Percentiles rank a stretch among this genome's conserved stretches.
These are phyloP conservation scores for Aspergillus biplanus DNA, from an alignment of 495 filamentous ascomycete genomes.

Conservation along the genomic window DNA sequence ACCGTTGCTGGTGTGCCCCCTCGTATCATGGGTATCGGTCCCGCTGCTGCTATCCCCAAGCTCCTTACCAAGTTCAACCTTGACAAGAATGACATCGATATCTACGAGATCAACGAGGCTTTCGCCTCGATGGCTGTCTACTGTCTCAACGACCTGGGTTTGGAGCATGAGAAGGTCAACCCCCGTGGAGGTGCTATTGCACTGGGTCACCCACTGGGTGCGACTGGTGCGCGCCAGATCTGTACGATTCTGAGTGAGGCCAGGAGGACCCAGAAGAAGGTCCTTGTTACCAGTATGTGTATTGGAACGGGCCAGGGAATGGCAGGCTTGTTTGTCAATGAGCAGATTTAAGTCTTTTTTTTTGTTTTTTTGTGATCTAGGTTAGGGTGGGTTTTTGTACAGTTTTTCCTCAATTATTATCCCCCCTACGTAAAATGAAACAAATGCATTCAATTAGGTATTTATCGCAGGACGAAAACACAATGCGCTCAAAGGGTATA, in stretches of 20 bases:
- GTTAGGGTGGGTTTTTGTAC: neutral
- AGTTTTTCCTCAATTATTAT: neutral
- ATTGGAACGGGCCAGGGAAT: conserved; percentile 85
- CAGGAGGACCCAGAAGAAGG: conserved; percentile 77
- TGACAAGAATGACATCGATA: conserved; percentile 79
- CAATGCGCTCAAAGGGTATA: neutral
- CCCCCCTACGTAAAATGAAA: neutral
- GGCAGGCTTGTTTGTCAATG: conserved; percentile 85
- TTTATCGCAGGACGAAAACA: neutral
- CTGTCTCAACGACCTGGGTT: conserved; percentile 74
- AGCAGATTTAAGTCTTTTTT: conserved; percentile 53
- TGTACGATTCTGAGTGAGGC: conserved; percentile 84
- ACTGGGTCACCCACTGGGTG: conserved; percentile 80
- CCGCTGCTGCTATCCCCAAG: conserved; percentile 93
- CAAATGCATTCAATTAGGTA: neutral
- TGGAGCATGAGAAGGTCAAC: conserved; percentile 88
- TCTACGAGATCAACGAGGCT: conserved; percentile 95
- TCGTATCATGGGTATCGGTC: conserved; percentile 96
- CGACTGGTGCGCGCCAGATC: conserved; percentile 80
- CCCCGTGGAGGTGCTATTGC: conserved; percentile 80
- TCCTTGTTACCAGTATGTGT: conserved; percentile 85
- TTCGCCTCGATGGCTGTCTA: conserved; percentile 98
- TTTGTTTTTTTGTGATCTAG: neutral
- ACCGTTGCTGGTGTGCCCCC: conserved; percentile 89
- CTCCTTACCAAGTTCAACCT: conserved; percentile 80